Conservation (phyloP, 805 yeast species). For the Candida berthetii region DNA sequence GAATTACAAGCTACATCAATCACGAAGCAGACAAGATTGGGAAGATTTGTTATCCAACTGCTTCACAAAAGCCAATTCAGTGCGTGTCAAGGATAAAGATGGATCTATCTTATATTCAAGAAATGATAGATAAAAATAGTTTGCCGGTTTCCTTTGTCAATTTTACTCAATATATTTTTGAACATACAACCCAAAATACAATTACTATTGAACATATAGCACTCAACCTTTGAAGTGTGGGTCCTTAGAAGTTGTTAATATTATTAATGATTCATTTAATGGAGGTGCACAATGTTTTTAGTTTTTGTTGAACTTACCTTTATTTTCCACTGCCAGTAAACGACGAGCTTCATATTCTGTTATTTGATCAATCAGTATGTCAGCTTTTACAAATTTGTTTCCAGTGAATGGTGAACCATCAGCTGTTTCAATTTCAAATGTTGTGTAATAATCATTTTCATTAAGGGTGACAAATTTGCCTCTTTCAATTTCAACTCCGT, state of each 20-base stretch:
- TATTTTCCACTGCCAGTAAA: slow-evolving; percentile 13
- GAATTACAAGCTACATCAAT: slow-evolving; percentile 29
- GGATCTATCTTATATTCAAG: slow-evolving; percentile 36
- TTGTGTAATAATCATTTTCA: slow-evolving; percentile 35
- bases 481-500: slow-evolving; percentile 38
- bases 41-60: slow-evolving; percentile 26
- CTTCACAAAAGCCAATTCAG: slow-evolving; percentile 24
- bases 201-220: not conserved
- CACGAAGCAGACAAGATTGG: slow-evolving; percentile 32
- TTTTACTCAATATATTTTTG: not conserved
- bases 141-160: not conserved
- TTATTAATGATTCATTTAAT: too few relatives aligned
- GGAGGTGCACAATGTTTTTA: too few relatives aligned
- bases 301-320: slow-evolving; percentile 12
- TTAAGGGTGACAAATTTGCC: slow-evolving; percentile 46
- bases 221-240: not conserved
- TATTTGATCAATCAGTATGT: slow-evolving; percentile 14
- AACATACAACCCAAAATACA: not conserved
- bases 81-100: slow-evolving; percentile 29
- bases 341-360: slow-evolving; percentile 18
- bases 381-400: slow-evolving; percentile 17
- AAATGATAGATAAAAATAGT: slow-evolving; percentile 3
- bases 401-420: slow-evolving; percentile 31
- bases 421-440: slow-evolving; percentile 33
- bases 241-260: not conserved